Evolutionary conservation across 441 rosid species (phyloP).

Genomic region (Isatis lusitanica): DNA sequence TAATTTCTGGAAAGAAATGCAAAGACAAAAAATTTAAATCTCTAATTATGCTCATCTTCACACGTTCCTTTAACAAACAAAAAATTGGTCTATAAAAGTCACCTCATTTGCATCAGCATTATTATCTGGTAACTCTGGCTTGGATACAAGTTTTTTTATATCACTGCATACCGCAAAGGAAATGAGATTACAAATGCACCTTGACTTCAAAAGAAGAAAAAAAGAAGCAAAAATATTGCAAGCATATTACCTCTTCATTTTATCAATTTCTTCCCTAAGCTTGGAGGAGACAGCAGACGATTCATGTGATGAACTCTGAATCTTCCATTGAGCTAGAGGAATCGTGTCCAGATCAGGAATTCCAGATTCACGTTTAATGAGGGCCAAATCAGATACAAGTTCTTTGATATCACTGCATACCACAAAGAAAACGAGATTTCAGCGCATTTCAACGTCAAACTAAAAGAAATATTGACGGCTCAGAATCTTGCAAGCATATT

Average conservation of each 20-base stretch:
- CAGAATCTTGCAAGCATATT: not conserved
- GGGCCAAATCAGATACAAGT: slow-evolving; percentile 50
- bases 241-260: slow-evolving; percentile 64
- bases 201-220: slow-evolving; percentile 5
- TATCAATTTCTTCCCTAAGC: slow-evolving; percentile 63
- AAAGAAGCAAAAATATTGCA: not conserved
- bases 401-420: slow-evolving; percentile 61
- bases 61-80: not conserved
- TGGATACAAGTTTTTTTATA: slow-evolving; percentile 48
- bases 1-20: slow-evolving; percentile 44
- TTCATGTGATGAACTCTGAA: slow-evolving; percentile 44
- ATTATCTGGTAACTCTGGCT: slow-evolving; percentile 50
- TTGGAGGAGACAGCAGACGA: slow-evolving; percentile 52
- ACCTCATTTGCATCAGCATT: slow-evolving; percentile 61
- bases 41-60: slow-evolving; percentile 14
- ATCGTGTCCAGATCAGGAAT: slow-evolving; percentile 53
- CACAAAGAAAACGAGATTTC: not conserved
- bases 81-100: slow-evolving; percentile 28
- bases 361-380: slow-evolving; percentile 62
- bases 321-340: slow-evolving; percentile 61
- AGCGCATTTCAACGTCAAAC: not conserved
- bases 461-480: not conserved
- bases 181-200: not conserved
- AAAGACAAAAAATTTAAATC: slow-evolving; percentile 20
- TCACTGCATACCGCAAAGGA: slow-evolving; percentile 50